Percentiles rank a stretch among this genome's conserved stretches.
Evolutionary conservation across 805 yeast genomes (phyloP).

Genomic region (Jamesozyma gamospora): DNA sequence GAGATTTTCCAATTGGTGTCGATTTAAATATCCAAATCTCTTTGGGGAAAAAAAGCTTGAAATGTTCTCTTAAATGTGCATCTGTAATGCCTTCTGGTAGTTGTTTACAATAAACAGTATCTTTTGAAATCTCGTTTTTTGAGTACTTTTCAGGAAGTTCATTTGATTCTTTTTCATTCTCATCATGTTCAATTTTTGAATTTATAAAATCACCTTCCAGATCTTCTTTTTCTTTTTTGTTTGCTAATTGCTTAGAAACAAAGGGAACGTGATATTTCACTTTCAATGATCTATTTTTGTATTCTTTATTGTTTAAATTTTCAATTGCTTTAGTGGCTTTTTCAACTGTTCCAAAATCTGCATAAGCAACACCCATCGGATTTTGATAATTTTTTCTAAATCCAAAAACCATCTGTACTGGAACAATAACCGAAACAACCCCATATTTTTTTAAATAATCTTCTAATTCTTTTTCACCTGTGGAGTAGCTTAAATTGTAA

Average conservation of each 20-base stretch:
- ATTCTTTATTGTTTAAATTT: constrained; percentile 50
- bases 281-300: constrained; percentile 35
- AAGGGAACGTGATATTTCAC: constrained; percentile 38
- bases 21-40: constrained; percentile 39
- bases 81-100: constrained; percentile 35
- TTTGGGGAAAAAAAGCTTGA: constrained; percentile 36
- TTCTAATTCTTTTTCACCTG: constrained; percentile 44
- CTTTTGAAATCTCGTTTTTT: constrained; percentile 27
- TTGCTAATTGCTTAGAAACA: constrained; percentile 16
- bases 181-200: neutral
- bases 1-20: neutral
- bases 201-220: neutral
- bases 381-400: constrained; percentile 30
- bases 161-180: neutral
- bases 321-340: constrained; percentile 56
- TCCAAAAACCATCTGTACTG: constrained; percentile 44
- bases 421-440: constrained; percentile 40
- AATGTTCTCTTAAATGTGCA: constrained; percentile 36
- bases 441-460: constrained; percentile 36
- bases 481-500: constrained; percentile 42
- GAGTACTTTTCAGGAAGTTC: neutral
- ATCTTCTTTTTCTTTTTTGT: neutral
- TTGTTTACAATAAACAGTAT: constrained; percentile 38
- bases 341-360: constrained; percentile 61
- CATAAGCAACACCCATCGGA: constrained; percentile 67